Evolutionary conservation across 805 yeast genomes (phyloP), one percentile per base, ranked within the genome.

Genomic region (Ogataea naganishii): DNA sequence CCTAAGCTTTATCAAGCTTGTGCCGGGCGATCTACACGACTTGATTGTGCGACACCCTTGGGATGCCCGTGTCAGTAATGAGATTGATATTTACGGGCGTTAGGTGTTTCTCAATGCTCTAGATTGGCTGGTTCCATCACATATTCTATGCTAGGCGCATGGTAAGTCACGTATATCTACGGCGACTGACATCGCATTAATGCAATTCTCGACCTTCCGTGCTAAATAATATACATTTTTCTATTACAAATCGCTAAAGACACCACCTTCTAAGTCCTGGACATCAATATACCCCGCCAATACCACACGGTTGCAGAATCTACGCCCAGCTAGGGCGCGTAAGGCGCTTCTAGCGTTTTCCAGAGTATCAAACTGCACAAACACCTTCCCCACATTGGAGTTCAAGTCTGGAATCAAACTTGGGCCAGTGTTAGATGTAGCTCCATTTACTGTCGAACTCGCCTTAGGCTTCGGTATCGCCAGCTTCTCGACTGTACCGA

Each of bases 1-100:
- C 24, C 67, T 86, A 23, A 83, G 92, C 30, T 81, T 85, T 40
- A 70, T 85, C 4, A 80, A 88, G 6, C 74, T 74, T 44, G 56
- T 86, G 6, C 94, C 95, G 0, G 70, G 67, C 19, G 58, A 63
- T 3, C 58, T 86, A 19, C 82, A 80, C 47, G 77, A 70, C 37
- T 49, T 79, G 34, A 58, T 81, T 22, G 67, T 64, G 7, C 60
- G 83, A 29, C 92, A 80, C 49, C 69, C 79, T 0, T 69, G 60
- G 39, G 88, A 80, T 40, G 51, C 51, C 10, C 31, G 49, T 0
- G 62, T 55, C 3, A 46, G 49, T 7, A 49, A 46, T n/a, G 25
- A 36, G 9, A 44, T 53, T 11, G 39, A 44, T 14, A 34, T 35
- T 9, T 51, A 51, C 18, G n/a, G n/a, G n/a, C n/a, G n/a, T n/a